phyloP scores from a whole-genome alignment of 306 rosid species.

The Senna siamea region DNA sequence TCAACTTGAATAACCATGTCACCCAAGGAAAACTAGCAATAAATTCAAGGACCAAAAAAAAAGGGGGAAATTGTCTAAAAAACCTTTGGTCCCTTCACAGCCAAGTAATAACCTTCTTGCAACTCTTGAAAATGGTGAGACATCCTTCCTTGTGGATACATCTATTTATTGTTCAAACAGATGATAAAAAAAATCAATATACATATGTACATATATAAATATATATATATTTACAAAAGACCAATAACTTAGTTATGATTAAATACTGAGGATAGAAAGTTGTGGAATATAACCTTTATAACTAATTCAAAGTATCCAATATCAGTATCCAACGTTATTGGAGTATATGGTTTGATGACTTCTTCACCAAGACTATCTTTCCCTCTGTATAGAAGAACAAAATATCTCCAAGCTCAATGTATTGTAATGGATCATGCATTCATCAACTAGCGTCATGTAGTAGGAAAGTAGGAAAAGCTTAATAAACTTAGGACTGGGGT shows the following conservation, averaged over 20 bases:
- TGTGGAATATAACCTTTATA: constrained; percentile 56
- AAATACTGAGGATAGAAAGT: constrained; percentile 19
- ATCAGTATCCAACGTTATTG: constrained; percentile 89
- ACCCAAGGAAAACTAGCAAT: constrained; percentile 5
- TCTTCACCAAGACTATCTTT: constrained; percentile 79
- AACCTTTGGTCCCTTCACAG: constrained; percentile 93
- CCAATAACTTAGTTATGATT: not conserved
- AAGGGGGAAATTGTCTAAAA: not conserved
- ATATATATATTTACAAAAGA: not conserved
- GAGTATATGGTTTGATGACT: constrained; percentile 80
- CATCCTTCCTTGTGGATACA: constrained; percentile 99
- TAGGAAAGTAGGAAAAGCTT: not conserved
- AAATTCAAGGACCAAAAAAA: not conserved
- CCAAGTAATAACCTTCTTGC: constrained; percentile 70
- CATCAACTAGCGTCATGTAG: constrained; percentile 1
- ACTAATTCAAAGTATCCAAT: constrained; percentile 84
- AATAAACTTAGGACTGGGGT: not conserved
- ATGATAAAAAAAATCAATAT: constrained; percentile 11
- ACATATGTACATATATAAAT: not conserved
- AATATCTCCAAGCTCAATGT: not conserved
- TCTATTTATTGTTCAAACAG: constrained; percentile 46
- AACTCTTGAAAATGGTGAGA: constrained; percentile 86
- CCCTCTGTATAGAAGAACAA: constrained; percentile 56
- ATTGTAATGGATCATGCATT: constrained; percentile 1
- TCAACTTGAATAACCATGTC: constrained; percentile 8